Evolutionary conservation across 805 yeast species (phyloP).

Genomic region (Yarrowia sp.): DNA sequence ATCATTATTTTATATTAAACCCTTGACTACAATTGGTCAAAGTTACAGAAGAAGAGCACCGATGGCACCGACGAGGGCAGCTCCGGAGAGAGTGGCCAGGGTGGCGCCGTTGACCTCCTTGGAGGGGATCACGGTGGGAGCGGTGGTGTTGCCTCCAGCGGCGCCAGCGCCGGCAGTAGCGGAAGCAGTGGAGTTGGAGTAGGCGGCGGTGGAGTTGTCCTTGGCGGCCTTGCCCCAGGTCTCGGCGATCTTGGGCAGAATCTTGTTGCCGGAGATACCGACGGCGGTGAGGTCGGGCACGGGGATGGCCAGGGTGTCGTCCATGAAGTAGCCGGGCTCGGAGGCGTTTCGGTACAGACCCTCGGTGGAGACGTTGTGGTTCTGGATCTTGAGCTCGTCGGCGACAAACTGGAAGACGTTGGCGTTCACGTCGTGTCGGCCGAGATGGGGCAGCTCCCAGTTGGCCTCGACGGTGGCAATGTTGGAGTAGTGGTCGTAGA

Average conservation of each 20-base stretch:
- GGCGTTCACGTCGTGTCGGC: constrained; percentile 60
- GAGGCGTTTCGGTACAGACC: constrained; percentile 34
- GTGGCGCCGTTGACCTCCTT: constrained; percentile 10
- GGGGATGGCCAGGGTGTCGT: constrained; percentile 20
- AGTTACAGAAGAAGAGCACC: constrained; percentile 22
- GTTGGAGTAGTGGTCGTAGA: constrained; percentile 62
- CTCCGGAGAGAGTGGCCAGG: constrained; percentile 18
- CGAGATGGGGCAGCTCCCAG: constrained; percentile 59
- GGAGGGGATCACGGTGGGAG: constrained; percentile 6
- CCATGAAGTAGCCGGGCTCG: constrained; percentile 31
- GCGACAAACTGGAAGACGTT: constrained; percentile 58
- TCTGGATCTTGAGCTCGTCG: constrained; percentile 45
- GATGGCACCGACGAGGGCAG: constrained; percentile 14
- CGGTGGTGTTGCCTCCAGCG: constrained; percentile 13
- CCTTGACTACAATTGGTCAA: background rate
- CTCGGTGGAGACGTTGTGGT: constrained; percentile 38
- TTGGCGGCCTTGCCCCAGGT: constrained; percentile 22
- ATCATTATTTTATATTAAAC: background rate
- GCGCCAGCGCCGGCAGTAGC: constrained; percentile 9
- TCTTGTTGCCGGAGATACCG: constrained; percentile 36
- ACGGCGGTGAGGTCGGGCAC: constrained; percentile 12
- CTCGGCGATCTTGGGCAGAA: constrained; percentile 30
- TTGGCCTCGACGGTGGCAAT: constrained; percentile 58
- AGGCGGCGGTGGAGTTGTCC: background rate
- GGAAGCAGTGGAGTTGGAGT: constrained; percentile 5